Evolutionary conservation across 2,329 filamentous ascomycete species (phyloP), one percentile per base, ranked within the genome.

Genomic region (Talaromyces amestolkiae): DNA sequence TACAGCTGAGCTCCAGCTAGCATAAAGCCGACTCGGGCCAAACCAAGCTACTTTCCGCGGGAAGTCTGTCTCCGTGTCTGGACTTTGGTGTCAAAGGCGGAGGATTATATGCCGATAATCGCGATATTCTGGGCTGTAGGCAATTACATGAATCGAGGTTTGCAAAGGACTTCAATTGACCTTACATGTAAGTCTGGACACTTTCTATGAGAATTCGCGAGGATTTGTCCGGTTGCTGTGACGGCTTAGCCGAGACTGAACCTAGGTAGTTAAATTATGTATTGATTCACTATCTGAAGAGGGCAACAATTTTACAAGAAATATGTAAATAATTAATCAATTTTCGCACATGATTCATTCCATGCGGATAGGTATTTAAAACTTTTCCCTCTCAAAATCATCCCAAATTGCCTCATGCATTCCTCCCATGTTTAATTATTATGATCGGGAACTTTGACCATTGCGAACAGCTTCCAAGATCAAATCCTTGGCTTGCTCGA

Each of bases 401-500:
- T 19, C 37, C 10, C 56, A 41, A 59, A 45, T 59, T 59, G 56
- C 56, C 39, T 31, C 45, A 49, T 22, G 51, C 11, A 56, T 39
- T 54, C 53, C 33, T 56, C 33, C 53, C 53, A 49, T 27, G n/a
- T 27, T 31, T 39, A 47, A 19, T 60, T 54, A 43, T 35, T 17
- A 62, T 24, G 49, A 67, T 22, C 65, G 65, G 63, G 63, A 54
- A 58, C 15, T 72, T 61, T 73, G 65, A 5, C 78, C 78, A 31
- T 72, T 75, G 63, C 85, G 84, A 11, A 98, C 91, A 69, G 93
- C 91, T 67, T 92, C 88, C 68, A 99, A 81, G 68, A 99, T 97
- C 76, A 96, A 84, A 66, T 96, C 89, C 81, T 90, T 93, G 59
- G 95, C 95, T 77, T 91, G 85, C 79, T 97, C 92, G 43, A 96